Percentiles rank a stretch among this genome's conserved stretches.
These are phyloP conservation scores for Elongisporangium senticosum DNA, from an alignment of 352 stramenopile genomes.

Conservation along the genomic window DNA sequence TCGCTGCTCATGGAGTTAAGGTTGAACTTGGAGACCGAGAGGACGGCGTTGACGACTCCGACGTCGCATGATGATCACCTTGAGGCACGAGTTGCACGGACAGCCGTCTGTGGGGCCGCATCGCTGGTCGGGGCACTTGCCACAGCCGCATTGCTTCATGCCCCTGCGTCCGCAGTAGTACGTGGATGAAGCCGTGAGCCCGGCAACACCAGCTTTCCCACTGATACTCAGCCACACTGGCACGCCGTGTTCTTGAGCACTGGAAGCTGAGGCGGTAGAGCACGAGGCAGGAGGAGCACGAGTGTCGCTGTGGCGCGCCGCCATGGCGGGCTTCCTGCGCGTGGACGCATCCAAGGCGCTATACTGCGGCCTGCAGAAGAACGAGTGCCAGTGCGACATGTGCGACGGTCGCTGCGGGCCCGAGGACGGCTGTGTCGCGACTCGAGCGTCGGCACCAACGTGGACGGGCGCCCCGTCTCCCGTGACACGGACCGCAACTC, in stretches of 20 bases:
- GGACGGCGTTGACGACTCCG: not conserved
- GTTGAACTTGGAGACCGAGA: not conserved
- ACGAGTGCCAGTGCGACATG: not conserved
- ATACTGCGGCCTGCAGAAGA: not conserved
- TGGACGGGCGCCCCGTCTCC: not conserved
- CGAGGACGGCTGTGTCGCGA: not conserved
- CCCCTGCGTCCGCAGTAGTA: not conserved
- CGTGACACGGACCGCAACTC: not conserved
- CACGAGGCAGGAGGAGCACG: not conserved
- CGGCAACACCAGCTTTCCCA: not conserved
- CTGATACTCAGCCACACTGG: not conserved
- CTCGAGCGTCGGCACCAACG: not conserved
- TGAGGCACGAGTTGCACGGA: not conserved
- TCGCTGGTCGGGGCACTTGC: not conserved
- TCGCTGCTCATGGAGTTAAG: not conserved
- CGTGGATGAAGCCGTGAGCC: not conserved
- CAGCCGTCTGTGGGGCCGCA: not conserved
- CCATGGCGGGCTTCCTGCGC: not conserved
- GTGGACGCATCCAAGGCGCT: not conserved
- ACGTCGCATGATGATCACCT: not conserved
- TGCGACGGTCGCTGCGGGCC: not conserved
- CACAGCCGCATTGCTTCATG: not conserved
- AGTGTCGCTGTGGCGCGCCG: too few relatives aligned
- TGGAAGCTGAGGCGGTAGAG: not conserved
- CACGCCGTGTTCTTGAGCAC: not conserved